Percentiles rank a stretch among this genome's conserved stretches.
Evolutionary conservation across 805 yeast species (phyloP).

Genomic region (Cyberlindnera veronae): DNA sequence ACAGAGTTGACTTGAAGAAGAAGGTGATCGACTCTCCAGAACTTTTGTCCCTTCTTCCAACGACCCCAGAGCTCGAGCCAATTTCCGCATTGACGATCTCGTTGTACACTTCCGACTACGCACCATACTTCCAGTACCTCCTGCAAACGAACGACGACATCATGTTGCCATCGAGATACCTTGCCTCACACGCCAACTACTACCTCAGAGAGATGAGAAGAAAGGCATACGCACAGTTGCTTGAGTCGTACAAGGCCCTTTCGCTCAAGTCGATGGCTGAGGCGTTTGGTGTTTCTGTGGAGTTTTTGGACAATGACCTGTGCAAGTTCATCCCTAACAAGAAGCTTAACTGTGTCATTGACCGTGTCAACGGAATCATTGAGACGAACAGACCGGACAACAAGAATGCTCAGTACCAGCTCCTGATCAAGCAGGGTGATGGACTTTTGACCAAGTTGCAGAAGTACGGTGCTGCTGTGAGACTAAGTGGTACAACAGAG

Average conservation of each 20-base stretch:
- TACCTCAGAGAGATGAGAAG: slow-evolving; percentile 91
- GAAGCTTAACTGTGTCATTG: slow-evolving; percentile 92
- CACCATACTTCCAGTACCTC: slow-evolving; percentile 70
- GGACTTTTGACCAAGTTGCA: slow-evolving; percentile 88
- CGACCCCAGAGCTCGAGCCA: slow-evolving; percentile 70
- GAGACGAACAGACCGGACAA: slow-evolving; percentile 96
- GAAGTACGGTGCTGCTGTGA: slow-evolving; percentile 96
- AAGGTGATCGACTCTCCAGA: slow-evolving; percentile 94
- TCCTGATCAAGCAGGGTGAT: slow-evolving; percentile 88
- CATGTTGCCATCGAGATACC: slow-evolving; percentile 60
- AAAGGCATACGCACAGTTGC: slow-evolving; percentile 88
- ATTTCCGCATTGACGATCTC: slow-evolving; percentile 80
- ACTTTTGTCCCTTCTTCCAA: slow-evolving; percentile 72
- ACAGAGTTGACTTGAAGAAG: slow-evolving; percentile 77
- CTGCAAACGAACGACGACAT: slow-evolving; percentile 74
- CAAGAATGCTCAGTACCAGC: slow-evolving; percentile 90
- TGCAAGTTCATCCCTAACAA: slow-evolving; percentile 90
- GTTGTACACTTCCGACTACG: slow-evolving; percentile 84
- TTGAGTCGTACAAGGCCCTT: slow-evolving; percentile 90
- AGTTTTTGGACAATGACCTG: slow-evolving; percentile 82
- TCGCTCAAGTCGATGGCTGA: slow-evolving; percentile 91
- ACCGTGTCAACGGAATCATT: slow-evolving; percentile 90
- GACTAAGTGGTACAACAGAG: slow-evolving; percentile 91
- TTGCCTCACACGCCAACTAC: slow-evolving; percentile 75
- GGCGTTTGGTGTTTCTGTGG: slow-evolving; percentile 85